Base-by-base conservation (phyloP, 495 filamentous ascomycete genomes). In the Chlorociboria aeruginascens region DNA sequence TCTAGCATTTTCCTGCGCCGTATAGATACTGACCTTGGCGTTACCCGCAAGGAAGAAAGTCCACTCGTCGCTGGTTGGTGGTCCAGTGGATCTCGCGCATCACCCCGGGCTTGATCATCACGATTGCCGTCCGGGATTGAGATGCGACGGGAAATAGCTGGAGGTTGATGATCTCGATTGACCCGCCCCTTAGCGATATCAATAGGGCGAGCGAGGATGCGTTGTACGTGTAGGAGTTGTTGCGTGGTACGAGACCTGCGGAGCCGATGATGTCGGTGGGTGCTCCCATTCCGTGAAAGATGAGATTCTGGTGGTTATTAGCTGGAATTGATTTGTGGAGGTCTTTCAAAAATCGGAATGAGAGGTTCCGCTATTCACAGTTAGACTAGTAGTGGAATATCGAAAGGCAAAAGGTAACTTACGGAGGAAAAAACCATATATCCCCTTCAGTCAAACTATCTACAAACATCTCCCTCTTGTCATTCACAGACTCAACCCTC, bases 71-170 rank as follows among this genome's bases (percentile, higher is more conserved):
- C 77, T 78, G 8, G 70, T 73, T 73, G 0, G 83, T 79, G 52
- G 87, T 83, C 84, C 85, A 89, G 63, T 89, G 84, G 36, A 89
- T 74, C 59, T 89, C 85, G 3, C 85, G 75, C 73, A 89, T 74
- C 0, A 77, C 81, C 35, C 82, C 82, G 0, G 83, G 82, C 35
- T 78, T 67, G 13, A 89, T 72, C 1, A 74, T 79, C 0, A 85
- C 78, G 0, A 83, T 56, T 0, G 81, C 81, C 0, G 76, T 75
- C 1, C 76, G 74, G 63, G 85, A 80, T 53, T 70, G 74, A 3
- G 55, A 53, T 1, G 68, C 65, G 8, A 82, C 64, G 3, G 82
- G 82, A 67, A 85, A 85, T 6, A 68, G 77, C 0, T 61, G 50
- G 0, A 79, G 77, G 51, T 85, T 82, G 14, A 83, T 61, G 49